Evolutionary conservation across 192 early-diverging fungal species (phyloP).

Genomic region (Funneliformis geosporum): DNA sequence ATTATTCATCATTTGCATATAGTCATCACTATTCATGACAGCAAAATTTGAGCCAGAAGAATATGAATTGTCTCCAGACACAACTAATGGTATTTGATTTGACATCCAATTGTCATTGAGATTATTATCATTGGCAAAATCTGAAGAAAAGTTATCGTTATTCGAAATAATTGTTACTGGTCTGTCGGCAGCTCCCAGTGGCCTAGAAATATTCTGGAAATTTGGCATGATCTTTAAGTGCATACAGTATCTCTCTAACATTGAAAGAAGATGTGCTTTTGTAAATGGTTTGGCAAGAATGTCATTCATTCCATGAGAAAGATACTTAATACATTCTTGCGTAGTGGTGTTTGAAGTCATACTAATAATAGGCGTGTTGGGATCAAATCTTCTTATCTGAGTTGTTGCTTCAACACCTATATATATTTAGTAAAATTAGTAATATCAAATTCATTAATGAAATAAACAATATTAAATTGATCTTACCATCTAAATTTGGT

Average conservation of each 20-base stretch:
- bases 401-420: constrained; percentile 70
- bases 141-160: not conserved
- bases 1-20: constrained; percentile 12
- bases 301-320: constrained; percentile 75
- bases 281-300: constrained; percentile 72
- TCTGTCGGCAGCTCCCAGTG: not conserved
- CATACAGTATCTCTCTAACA: constrained; percentile 61
- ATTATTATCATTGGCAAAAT: not conserved
- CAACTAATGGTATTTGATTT: not conserved
- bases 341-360: constrained; percentile 74
- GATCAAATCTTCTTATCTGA: constrained; percentile 73
- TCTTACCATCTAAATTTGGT: constrained; percentile 32
- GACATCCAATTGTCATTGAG: not conserved
- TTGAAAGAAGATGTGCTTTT: constrained; percentile 46
- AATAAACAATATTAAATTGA: not conserved
- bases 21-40: not conserved
- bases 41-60: not conserved
- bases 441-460: not conserved
- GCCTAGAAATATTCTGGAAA: constrained; percentile 23
- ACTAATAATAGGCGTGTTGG: constrained; percentile 68
- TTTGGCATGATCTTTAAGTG: constrained; percentile 41
- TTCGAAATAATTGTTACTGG: not conserved
- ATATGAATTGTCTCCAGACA: not conserved
- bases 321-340: constrained; percentile 66
- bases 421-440: constrained; percentile 33